These are phyloP conservation scores for Emergomyces orientalis DNA, from an alignment of 2,329 filamentous ascomycete species.

Conservation along the genomic window DNA sequence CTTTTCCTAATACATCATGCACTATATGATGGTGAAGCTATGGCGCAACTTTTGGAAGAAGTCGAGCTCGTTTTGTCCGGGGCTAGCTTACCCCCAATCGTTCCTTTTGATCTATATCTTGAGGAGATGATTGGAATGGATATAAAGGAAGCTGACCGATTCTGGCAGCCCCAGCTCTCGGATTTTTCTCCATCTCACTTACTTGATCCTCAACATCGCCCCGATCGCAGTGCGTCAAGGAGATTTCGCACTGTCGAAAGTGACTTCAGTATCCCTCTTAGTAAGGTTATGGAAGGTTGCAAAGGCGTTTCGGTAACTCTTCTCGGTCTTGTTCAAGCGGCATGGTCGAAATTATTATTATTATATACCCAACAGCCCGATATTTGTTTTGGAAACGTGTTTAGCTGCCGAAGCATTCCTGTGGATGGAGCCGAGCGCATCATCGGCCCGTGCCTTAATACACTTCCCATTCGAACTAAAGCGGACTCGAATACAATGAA, in stretches of 20 bases:
- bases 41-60: constrained; percentile 60
- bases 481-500: constrained; percentile 43
- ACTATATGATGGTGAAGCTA: constrained; percentile 75
- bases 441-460: constrained; percentile 90
- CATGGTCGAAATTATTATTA: constrained; percentile 60
- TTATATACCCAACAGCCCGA: constrained; percentile 50
- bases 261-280: constrained; percentile 26
- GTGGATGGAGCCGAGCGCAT: constrained; percentile 59
- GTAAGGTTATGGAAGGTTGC: constrained; percentile 40
- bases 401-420: constrained; percentile 63
- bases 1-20: constrained; percentile 64
- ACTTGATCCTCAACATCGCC: constrained; percentile 1
- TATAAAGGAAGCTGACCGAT: constrained; percentile 45
- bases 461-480: constrained; percentile 60
- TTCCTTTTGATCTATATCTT: constrained; percentile 57
- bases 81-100: constrained; percentile 38
- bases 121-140: constrained; percentile 45
- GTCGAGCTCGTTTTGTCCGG: constrained; percentile 52
- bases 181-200: constrained; percentile 42
- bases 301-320: constrained; percentile 52
- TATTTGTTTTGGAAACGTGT: constrained; percentile 78
- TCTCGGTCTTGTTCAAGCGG: constrained; percentile 59
- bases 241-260: constrained; percentile 2
- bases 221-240: neutral
- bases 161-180: constrained; percentile 55